These are phyloP conservation scores for Lepidium sativum DNA, from an alignment of 345 rosid genomes.

Conservation along the genomic window DNA sequence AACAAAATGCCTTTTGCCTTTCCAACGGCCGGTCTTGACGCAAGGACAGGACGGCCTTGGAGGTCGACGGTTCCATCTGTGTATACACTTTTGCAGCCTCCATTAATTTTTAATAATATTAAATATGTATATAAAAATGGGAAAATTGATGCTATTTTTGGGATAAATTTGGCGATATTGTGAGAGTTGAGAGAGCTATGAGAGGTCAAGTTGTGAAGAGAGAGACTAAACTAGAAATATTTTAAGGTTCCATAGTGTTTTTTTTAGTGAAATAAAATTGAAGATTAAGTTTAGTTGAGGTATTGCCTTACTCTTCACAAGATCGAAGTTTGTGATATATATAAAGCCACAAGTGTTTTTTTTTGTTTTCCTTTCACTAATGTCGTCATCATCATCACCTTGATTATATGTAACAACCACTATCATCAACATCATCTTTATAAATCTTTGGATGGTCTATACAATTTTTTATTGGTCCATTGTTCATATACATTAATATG, in stretches of 20 bases:
- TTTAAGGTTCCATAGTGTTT: constrained; percentile 18
- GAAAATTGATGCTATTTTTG: neutral
- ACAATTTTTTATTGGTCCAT: constrained; percentile 15
- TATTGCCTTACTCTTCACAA: constrained; percentile 15
- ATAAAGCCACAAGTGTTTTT: constrained; percentile 24
- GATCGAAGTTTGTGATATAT: constrained; percentile 25
- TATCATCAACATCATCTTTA: constrained; percentile 2
- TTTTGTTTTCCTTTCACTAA: constrained; percentile 21
- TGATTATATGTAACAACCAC: constrained; percentile 19
- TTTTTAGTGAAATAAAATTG: neutral
- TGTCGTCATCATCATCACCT: constrained; percentile 16
- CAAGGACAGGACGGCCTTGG: constrained; percentile 55
- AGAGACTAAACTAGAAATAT: constrained; percentile 8
- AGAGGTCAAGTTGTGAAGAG: constrained; percentile 14
- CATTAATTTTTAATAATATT: constrained; percentile 15
- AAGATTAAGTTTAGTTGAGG: constrained; percentile 2
- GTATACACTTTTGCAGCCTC: constrained; percentile 52
- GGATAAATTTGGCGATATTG: neutral
- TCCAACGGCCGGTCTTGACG: constrained; percentile 76
- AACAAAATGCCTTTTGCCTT: too few relatives aligned
- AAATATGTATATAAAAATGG: neutral
- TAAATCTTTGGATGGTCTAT: neutral
- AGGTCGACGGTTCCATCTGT: constrained; percentile 82
- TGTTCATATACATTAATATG: neutral
- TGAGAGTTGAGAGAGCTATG: neutral